phyloP scores from a whole-genome alignment of 129 eudicot species.

The Helianthus tuberosus region DNA sequence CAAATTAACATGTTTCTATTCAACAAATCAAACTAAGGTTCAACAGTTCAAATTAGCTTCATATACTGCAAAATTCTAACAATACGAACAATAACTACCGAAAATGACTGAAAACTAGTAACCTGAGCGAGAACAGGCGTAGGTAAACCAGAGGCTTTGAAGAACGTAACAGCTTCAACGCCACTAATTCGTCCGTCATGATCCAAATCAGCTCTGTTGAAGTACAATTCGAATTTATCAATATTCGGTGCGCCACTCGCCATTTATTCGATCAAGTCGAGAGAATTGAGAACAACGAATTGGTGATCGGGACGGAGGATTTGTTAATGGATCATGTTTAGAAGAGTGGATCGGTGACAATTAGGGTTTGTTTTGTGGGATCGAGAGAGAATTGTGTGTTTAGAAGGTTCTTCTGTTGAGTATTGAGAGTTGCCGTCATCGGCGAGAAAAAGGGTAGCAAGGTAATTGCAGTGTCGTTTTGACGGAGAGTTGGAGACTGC shows the following conservation, averaged over 20 bases:
- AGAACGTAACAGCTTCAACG: constrained; percentile 66
- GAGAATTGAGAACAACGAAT: constrained; percentile 8
- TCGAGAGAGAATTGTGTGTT: constrained; percentile 18
- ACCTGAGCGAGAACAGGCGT: constrained; percentile 85
- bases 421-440: constrained; percentile 1
- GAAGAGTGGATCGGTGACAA: background rate
- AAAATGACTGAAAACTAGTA: background rate
- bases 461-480: background rate
- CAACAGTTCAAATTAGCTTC: background rate
- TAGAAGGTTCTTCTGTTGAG: background rate
- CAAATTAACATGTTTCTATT: no score
- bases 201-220: constrained; percentile 75
- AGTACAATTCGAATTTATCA: constrained; percentile 75
- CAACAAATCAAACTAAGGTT: no score
- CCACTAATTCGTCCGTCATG: constrained; percentile 79
- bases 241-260: constrained; percentile 47
- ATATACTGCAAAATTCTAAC: background rate
- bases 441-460: background rate
- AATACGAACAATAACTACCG: background rate
- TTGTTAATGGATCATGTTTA: background rate
- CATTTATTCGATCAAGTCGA: constrained; percentile 33
- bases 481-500: constrained; percentile 12
- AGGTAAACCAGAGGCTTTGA: constrained; percentile 62
- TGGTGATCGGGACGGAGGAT: background rate
- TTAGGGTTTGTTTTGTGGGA: constrained; percentile 16